Base-by-base conservation (phyloP, 257 asterid species). In the Salvia miltiorrhiza region DNA sequence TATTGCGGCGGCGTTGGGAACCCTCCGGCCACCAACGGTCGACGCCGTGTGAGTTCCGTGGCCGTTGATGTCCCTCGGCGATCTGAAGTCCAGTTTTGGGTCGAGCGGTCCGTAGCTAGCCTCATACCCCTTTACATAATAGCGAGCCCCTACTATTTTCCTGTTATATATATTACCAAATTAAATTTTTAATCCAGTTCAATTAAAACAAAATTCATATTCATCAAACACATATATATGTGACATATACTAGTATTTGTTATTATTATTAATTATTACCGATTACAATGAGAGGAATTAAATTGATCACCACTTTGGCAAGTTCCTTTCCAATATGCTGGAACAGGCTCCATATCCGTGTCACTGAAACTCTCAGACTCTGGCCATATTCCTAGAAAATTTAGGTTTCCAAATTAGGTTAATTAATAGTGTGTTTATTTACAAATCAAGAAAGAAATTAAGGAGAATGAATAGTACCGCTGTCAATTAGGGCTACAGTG, bases 31-130 rank as follows among this genome's bases (percentile, higher is more conserved):
- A 3, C 83, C 88, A 3, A 76, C 53, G 1, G 84, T 84, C 14
- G 80, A 75, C 11, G 88, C 41, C 4, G 86, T 69, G 76, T 84
- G 88, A 21, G 82, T 84, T 0, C 88, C 88, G 55, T 84, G 88
- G 11, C 88, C 86, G 35, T 71, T 5, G 19, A 23, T 30, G 40
- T 84, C 86, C 7, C 89, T 66, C 0, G 86, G 75, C 1, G 89
- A 81, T 32, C 47, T 37, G 26, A 57, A 76, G 64, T 84, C 86
- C n/a, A 39, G 9, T 11, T 28, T 76, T 5, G 58, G 17, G 24
- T 81, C 56, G 2, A 84, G 65, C 0, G 64, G 69, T 7, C 88
- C 88, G 20, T 2, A 45, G 1, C 2, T 1, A 1, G 70, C 62
- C 52, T 84, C 85, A 11, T 73, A 84, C 17, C 84, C 40, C 44